Evolutionary conservation across 768 basidiomycete species (phyloP).

Genomic region (Cystobasidium ongulense): DNA sequence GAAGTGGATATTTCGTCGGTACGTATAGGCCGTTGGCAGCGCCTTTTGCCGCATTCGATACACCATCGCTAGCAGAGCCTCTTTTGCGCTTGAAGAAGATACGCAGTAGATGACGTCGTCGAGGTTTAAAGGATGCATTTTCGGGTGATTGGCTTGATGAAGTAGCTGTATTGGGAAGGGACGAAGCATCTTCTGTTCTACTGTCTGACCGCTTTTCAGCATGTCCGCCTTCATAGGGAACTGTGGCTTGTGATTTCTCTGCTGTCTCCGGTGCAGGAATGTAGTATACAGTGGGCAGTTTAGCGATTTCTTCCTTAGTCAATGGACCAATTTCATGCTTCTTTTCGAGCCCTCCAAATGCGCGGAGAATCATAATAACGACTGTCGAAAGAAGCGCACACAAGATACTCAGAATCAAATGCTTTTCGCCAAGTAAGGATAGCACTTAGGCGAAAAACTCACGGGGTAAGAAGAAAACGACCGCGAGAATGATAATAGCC

Average conservation of each 20-base stretch:
- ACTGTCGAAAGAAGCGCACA: background rate
- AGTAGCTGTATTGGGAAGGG: background rate
- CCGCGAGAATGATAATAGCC: slow-evolving; percentile 38
- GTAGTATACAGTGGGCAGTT: slow-evolving; percentile 32
- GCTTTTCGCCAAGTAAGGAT: too few species aligned
- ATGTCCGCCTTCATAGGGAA: background rate
- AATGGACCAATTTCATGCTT: slow-evolving; percentile 40
- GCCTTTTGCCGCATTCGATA: background rate
- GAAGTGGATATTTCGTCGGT: slow-evolving; percentile 19
- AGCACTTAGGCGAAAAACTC: slow-evolving; percentile 17
- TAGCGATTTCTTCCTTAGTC: slow-evolving; percentile 34
- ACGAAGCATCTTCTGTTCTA: background rate
- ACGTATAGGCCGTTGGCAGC: background rate
- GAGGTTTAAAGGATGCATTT: background rate
- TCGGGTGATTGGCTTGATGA: background rate
- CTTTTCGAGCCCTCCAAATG: slow-evolving; percentile 36
- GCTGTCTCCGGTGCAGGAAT: slow-evolving; percentile 19
- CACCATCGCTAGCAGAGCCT: background rate
- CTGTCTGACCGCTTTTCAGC: background rate
- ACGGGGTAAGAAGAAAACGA: slow-evolving; percentile 39
- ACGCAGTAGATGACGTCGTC: background rate
- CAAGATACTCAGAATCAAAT: too few species aligned
- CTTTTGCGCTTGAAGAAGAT: slow-evolving; percentile 7
- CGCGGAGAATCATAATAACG: slow-evolving; percentile 31
- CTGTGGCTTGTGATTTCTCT: background rate